These are phyloP conservation scores for Bruguiera sexangula DNA, from an alignment of 345 rosid species.

Conservation along the genomic window DNA sequence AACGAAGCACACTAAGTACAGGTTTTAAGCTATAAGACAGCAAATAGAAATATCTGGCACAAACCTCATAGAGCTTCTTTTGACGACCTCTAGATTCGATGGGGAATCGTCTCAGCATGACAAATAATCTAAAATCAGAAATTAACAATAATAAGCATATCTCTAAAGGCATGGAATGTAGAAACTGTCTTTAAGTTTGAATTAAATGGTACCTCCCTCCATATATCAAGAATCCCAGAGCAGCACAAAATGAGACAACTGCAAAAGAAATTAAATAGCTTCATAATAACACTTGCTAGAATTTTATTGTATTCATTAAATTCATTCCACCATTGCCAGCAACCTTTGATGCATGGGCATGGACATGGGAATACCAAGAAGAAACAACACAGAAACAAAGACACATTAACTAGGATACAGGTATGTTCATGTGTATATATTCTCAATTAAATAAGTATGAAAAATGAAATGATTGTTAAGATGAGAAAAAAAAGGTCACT, in stretches of 20 bases:
- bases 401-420: too few relatives aligned
- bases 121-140: slow-evolving; percentile 46
- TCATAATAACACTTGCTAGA: slow-evolving; percentile 7
- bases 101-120: slow-evolving; percentile 79
- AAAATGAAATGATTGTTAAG: too few relatives aligned
- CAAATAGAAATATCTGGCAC: neutral
- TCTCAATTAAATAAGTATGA: too few relatives aligned
- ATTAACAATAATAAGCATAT: neutral
- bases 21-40: neutral
- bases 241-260: slow-evolving; percentile 65
- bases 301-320: neutral
- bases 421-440: too few relatives aligned
- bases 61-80: slow-evolving; percentile 82
- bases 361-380: too few relatives aligned
- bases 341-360: neutral
- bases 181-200: neutral
- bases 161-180: neutral
- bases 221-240: slow-evolving; percentile 68
- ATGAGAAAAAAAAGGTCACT: too few relatives aligned
- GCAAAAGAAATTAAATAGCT: slow-evolving; percentile 20
- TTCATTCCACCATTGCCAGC: neutral
- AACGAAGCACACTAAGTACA: neutral
- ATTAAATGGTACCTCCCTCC: slow-evolving; percentile 63
- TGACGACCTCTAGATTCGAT: slow-evolving; percentile 86
- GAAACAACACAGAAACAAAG: too few relatives aligned